Base-by-base conservation (phyloP, 2,329 filamentous ascomycete genomes). In the Achaetomium macrosporum region DNA sequence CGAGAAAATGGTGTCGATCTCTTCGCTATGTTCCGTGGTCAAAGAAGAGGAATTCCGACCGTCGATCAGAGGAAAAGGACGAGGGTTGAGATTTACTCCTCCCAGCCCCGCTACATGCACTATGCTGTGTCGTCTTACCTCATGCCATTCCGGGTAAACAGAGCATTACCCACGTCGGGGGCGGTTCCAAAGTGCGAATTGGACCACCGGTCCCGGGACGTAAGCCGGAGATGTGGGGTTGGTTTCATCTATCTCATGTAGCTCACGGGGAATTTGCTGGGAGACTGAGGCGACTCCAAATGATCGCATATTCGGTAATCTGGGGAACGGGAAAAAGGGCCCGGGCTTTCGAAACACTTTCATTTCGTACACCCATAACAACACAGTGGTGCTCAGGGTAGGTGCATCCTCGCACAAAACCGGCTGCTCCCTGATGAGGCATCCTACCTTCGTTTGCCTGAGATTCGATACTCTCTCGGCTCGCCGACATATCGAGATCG, bases 161-260 rank as follows among this genome's bases (percentile, higher is more conserved):
- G 16, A 35, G 29, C 31, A 29, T 12, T 29, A 15, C 35, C 33
- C 15, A 13, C 3, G 3, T 37, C 2, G 15, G 44, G 12, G 17
- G 39, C 17, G 16, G 20, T 31, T 20, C 15, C 16, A 54, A n/a
- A 47, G 47, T 44, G 47, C 15, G 43, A 40, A 47, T 51, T 30
- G 35, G 41, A 25, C 25, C 13, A 25, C 25, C 25, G 31, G 39
- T 17, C 45, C 20, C 33, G 37, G 41, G 30, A 39, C 37, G 48
- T 41, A 17, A 48, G 53, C 44, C 44, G 48, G 31, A 33, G 6
- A 20, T 45, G 49, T 51, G 53, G 53, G 48, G 48, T 37, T 35
- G 20, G 46, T 50, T 56, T 56, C 54, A 56, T 56, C 47, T 53
- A 50, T 50, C 41, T 49, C 44, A 48, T 31, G 48, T 25, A 12